Evolutionary conservation across 2,329 filamentous ascomycete genomes (phyloP), one percentile per base, ranked within the genome.

Genomic region (Aspergillus persii): DNA sequence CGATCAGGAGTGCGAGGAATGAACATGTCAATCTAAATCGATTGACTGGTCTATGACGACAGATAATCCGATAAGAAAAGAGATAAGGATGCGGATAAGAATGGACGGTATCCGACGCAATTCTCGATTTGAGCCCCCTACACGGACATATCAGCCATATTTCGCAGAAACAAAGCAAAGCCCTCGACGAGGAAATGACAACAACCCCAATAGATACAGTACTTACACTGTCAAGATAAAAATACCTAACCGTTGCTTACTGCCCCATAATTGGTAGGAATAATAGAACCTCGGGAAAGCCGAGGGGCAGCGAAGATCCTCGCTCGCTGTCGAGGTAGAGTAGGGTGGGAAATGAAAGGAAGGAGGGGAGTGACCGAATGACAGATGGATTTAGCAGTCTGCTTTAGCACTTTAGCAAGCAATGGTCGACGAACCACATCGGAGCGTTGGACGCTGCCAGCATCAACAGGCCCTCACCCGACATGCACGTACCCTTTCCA

Each of bases 1-100:
- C 60, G 66, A 11, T 63, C 53, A 33, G 71, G 69, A 18, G 70
- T 73, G n/a, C 46, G 56, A n/a, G 61, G 56, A 12, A 41, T 15
- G 18, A 3, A 7, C 31, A 53, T 27, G 31, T 41, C 39, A 9
- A 15, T 53, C 31, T 12, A 15, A n/a, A 26, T 36, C 18, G 9
- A 47, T 26, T 36, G 30, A 23, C 31, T 11, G n/a, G 31, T 4
- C 27, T 9, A 7, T 50, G 11, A 7, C 6, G 48, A 31, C 30
- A n/a, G 27, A 23, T 23, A 23, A 23, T 23, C 18, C 2, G 18
- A 23, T 23, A 23, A n/a, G 7, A 18, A 23, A 53, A 53, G 3
- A 4, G 31, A 41, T 39, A 47, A 47, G 7, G 8, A 47, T 47
- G 27, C 8, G 8, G 44, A 47, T 27, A 47, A 47, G 18, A 46